A percentile compares a stretch with the other conserved stretches of the same genome.
Conservation (phyloP, 1,284 basidiomycete species). For the Austroboletus niveus region DNA sequence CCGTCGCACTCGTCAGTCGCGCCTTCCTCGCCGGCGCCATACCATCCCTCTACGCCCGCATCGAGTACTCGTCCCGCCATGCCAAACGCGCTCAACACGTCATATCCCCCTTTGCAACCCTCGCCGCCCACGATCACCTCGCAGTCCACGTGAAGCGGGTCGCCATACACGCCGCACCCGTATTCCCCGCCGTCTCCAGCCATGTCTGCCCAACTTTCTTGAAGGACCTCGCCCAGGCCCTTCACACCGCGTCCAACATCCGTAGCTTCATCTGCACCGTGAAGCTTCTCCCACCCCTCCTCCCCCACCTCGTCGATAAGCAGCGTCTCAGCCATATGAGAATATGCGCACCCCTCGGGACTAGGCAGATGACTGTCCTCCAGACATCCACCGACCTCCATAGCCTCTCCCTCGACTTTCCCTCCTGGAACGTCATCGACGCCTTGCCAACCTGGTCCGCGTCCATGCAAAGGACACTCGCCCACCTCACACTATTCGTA, state of each 20-base stretch:
- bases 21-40: conserved; percentile 61
- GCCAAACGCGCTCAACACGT: conserved; percentile 52
- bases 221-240: conserved; percentile 45
- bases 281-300: conserved; percentile 46
- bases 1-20: conserved; percentile 57
- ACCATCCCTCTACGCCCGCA: conserved; percentile 55
- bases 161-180: conserved; percentile 52
- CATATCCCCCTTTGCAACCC: conserved; percentile 57
- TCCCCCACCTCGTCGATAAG: conserved; percentile 46
- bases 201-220: conserved; percentile 49
- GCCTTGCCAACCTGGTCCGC: conserved; percentile 54
- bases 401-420: conserved; percentile 51
- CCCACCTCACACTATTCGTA: conserved; percentile 56
- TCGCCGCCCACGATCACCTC: conserved; percentile 50
- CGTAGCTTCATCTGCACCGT: conserved; percentile 51
- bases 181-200: conserved; percentile 16
- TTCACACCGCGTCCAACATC: conserved; percentile 52
- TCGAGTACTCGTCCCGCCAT: conserved; percentile 53
- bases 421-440: conserved; percentile 61
- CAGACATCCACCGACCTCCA: conserved; percentile 39
- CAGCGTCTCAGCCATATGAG: conserved; percentile 46
- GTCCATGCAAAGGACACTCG: conserved; percentile 42
- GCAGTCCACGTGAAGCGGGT: conserved; percentile 58
- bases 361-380: conserved; percentile 46
- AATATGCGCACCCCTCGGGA: conserved; percentile 47